phyloP scores from a whole-genome alignment of 805 yeast genomes.

The Kodamaea leandrae region DNA sequence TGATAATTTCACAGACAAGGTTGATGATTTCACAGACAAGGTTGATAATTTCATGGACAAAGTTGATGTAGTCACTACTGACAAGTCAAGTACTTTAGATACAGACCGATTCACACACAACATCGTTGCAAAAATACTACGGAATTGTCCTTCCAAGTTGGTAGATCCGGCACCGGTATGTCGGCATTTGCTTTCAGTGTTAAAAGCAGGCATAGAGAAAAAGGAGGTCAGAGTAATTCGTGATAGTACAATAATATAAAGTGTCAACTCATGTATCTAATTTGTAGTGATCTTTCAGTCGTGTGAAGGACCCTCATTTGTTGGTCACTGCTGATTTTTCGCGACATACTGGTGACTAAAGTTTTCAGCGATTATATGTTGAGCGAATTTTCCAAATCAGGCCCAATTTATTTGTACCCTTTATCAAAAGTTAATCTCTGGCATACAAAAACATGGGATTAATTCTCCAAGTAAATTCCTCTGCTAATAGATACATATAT shows the following conservation, averaged over 20 bases:
- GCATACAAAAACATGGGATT: too few species aligned
- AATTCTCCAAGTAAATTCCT: too few species aligned
- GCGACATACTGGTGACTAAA: too few species aligned
- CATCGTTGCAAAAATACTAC: not conserved
- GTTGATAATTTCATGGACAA: not conserved
- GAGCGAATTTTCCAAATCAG: too few species aligned
- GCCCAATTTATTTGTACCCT: too few species aligned
- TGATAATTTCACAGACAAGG: not conserved
- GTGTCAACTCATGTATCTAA: not conserved
- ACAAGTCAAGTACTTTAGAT: not conserved
- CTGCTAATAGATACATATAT: too few species aligned
- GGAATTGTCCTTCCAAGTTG: not conserved
- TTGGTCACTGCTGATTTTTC: too few species aligned
- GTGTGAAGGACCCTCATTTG: too few species aligned
- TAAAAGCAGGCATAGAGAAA: not conserved
- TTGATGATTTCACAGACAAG: not conserved
- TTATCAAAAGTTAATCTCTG: too few species aligned
- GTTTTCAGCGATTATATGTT: too few species aligned
- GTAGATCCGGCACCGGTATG: conserved; percentile 4
- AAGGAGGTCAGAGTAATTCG: not conserved
- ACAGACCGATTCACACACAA: not conserved
- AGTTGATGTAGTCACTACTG: not conserved
- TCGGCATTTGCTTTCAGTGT: not conserved
- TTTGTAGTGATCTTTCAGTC: too few species aligned
- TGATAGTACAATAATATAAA: not conserved